Percentiles rank a stretch among this genome's conserved stretches.
Evolutionary conservation across 441 rosid species (phyloP).

Genomic region (Jatropha multifida): DNA sequence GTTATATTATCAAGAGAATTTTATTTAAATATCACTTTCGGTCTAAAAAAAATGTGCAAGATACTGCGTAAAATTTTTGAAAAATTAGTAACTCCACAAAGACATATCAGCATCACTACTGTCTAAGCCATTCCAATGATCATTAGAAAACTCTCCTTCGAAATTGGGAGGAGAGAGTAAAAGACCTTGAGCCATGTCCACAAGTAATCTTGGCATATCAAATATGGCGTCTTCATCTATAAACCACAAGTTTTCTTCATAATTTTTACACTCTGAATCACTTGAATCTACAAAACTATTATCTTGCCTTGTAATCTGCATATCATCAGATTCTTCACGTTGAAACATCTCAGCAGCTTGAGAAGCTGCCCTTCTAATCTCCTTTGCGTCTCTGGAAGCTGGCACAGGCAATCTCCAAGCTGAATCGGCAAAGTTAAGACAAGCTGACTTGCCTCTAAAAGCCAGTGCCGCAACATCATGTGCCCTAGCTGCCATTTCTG

Average conservation of each 20-base stretch:
- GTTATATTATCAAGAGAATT: too few species aligned
- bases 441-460: constrained; percentile 68
- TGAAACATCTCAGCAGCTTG: constrained; percentile 66
- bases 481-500: constrained; percentile 93
- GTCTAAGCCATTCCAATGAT: background rate
- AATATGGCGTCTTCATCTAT: constrained; percentile 42
- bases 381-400: constrained; percentile 42
- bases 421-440: constrained; percentile 89
- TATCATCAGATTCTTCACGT: constrained; percentile 25
- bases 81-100: constrained; percentile 42
- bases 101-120: constrained; percentile 27
- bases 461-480: constrained; percentile 84
- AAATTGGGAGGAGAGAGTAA: constrained; percentile 50
- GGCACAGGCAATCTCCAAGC: constrained; percentile 67
- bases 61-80: too few species aligned
- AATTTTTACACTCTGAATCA: constrained; percentile 18
- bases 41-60: too few species aligned
- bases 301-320: background rate
- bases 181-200: constrained; percentile 52
- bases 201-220: constrained; percentile 45
- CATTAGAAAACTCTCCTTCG: constrained; percentile 9
- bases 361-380: constrained; percentile 50
- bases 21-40: too few species aligned
- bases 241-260: constrained; percentile 3
- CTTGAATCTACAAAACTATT: constrained; percentile 1